Conservation (phyloP, 352 stramenopile species). For the Pythium dissimile region DNA sequence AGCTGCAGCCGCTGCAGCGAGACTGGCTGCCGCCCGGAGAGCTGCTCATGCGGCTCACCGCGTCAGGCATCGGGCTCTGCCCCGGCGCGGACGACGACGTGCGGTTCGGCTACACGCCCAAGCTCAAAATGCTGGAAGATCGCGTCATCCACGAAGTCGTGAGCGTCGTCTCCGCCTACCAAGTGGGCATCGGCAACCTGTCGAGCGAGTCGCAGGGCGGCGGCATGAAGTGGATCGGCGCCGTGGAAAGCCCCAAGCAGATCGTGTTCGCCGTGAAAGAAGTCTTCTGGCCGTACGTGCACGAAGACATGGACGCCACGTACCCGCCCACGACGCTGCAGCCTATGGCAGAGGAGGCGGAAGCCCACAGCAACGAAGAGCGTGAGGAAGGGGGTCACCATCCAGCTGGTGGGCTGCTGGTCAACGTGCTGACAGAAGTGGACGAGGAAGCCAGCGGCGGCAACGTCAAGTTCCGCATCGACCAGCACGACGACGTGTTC, state of each 20-base stretch:
- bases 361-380: conserved; percentile 4
- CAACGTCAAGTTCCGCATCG: conserved; percentile 69
- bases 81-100: conserved; percentile 35
- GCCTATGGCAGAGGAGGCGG: neutral
- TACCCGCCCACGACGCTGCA: conserved; percentile 8
- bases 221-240: conserved; percentile 26
- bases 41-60: conserved; percentile 47
- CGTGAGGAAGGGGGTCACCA: conserved; percentile 19
- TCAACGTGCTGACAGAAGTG: conserved; percentile 69
- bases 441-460: conserved; percentile 58
- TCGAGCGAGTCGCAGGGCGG: conserved; percentile 22
- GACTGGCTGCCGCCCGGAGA: conserved; percentile 47
- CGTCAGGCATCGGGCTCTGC: conserved; percentile 61
- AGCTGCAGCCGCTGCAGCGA: conserved; percentile 39
- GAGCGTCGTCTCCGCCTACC: conserved; percentile 56
- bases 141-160: conserved; percentile 70
- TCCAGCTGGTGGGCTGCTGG: conserved; percentile 32
- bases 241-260: conserved; percentile 42
- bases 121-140: conserved; percentile 63
- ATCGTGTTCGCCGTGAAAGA: conserved; percentile 75
- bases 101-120: conserved; percentile 38
- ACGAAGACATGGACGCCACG: conserved; percentile 12
- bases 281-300: conserved; percentile 76
- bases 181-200: conserved; percentile 47
- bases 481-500: conserved; percentile 52